Evolutionary conservation across 2,329 filamentous ascomycete species (phyloP), one percentile per base, ranked within the genome.

Genomic region (Whalleya microplaca): DNA sequence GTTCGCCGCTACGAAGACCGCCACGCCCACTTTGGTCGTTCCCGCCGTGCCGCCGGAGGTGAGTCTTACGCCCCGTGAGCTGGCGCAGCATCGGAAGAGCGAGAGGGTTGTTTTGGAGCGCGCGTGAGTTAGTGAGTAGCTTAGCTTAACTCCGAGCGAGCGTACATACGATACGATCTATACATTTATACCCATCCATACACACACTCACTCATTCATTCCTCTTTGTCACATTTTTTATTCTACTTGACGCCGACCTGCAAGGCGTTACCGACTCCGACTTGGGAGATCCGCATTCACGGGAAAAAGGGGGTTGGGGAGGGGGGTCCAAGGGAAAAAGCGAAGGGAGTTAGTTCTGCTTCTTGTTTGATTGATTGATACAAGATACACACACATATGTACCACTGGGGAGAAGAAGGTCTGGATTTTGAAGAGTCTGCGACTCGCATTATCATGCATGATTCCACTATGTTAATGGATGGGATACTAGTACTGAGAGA

Each of bases 71-170:
- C 32, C 32, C 9, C 32, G 14, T 12, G 69, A 73, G 45, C 64
- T 74, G 37, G 70, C 69, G 2, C 75, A 73, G 53, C 70, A 80
- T 59, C 75, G 81, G 56, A 80, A 79, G 71, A 85, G 83, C 66
- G 80, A 84, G 69, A 76, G 76, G 55, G 78, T 82, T 32, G 70
- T 85, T 40, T 69, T 85, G 21, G 83, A 85, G 58, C 74, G 74
- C 9, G 74, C 70, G 23, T 79, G 57, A 71, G 23, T 9, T n/a
- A n/a, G n/a, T n/a, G n/a, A n/a, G n/a, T n/a, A n/a, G n/a, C n/a
- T n/a, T n/a, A n/a, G 23, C 23, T 27, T 9, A n/a, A n/a, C 9
- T 27, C 23, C 23, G 23, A 27, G 23, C 23, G 9, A 9, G 23
- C 23, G 23, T 27, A 27, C 23, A 9, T n/a, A n/a, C n/a, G n/a